Evolutionary conservation across 2,329 filamentous ascomycete species (phyloP), one percentile per base, ranked within the genome.

Genomic region (Cadophora luteo-olivacea): DNA sequence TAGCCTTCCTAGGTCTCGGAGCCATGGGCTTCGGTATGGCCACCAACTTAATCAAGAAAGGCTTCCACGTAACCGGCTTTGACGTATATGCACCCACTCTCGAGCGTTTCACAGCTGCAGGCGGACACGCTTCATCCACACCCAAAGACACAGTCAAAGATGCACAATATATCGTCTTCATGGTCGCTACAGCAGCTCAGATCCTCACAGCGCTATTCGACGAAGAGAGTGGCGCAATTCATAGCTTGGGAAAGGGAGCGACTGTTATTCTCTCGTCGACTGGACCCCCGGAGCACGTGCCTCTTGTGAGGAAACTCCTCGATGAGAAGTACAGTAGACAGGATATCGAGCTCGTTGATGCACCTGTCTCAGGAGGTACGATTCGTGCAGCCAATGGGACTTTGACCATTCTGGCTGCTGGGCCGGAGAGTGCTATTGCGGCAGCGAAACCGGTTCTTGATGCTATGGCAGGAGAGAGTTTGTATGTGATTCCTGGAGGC

Each of bases 1-100:
- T 71, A 38, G 72, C 72, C 57, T 75, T 75, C 60, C 66, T 75
- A 2, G 91, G 91, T 82, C 89, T 94, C 3, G 91, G 91, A 67
- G 91, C 91, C 79, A 93, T 93, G 91, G 91, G 91, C 77, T 91
- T 92, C 78, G 91, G 91, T 77, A 93, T 94, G 91, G 91, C 91
- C 71, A 91, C 87, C 69, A 86, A 93, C 77, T 86, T 94, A 57
- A 82, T 93, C 74, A 87, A 88, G 72, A 81, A 86, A 71, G 89
- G 89, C 68, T 92, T 90, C 78, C 69, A 81, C 32, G 90, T 93
- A 29, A 89, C 87, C 25, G 91, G 91, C 66, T 93, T 89, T 77
- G 91, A 94, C 75, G 86, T 93, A 51, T 92, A 87, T 81, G 81
- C 82, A 2, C 88, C 90, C 6, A 89, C 90, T 0, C 84, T 93